Evolutionary conservation across 1,284 basidiomycete genomes (phyloP), one percentile per base, ranked within the genome.

Genomic region (Puccinia hordei): DNA sequence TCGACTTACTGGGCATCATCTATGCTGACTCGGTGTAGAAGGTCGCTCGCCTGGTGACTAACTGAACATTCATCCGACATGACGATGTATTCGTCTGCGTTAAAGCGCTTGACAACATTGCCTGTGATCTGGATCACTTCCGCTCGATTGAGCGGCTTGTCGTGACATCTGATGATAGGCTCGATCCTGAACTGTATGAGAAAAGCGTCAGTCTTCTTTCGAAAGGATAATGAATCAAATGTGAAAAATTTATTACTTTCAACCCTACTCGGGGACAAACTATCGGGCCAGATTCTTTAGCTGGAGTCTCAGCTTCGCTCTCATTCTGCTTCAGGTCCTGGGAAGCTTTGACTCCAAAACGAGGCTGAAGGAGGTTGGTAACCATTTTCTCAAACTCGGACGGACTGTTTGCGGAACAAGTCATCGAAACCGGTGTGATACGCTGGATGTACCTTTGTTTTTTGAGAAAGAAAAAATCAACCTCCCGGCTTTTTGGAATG

Each of bases 81-180:
- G 0, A 22, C 38, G 13, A 75, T 49, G 57, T 75, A 75, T 49
- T 61, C 59, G 27, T 75, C 73, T 13, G 53, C 53, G 41, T 75
- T 75, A n/a, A 75, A 75, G 9, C 44, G 19, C n/a, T 65, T 27
- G 27, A 75, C 59, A n/a, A 65, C 57, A 24, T 75, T 57, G 10
- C 73, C 73, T 13, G 59, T 75, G 15, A 63, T 63, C 38, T 44
- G 35, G 30, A 75, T 75, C 38, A 75, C 73, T 65, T 75, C 73
- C 15, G 57, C 12, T 49, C 73, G 55, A 75, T 61, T 63, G 4
- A 75, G 49, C 44, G 73, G 73, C 38, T 65, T 61, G 33, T 75
- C 73, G 30, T 75, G 73, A 49, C 73, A 75, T 65, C 73, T 33
- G 8, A 75, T 49, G 41, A 75, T 75, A 15, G 73, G 41, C 61